A percentile compares a stretch with the other conserved stretches of the same genome.
These are phyloP conservation scores for Hericium rajendrae DNA, from an alignment of 768 basidiomycete species.

Conservation along the genomic window DNA sequence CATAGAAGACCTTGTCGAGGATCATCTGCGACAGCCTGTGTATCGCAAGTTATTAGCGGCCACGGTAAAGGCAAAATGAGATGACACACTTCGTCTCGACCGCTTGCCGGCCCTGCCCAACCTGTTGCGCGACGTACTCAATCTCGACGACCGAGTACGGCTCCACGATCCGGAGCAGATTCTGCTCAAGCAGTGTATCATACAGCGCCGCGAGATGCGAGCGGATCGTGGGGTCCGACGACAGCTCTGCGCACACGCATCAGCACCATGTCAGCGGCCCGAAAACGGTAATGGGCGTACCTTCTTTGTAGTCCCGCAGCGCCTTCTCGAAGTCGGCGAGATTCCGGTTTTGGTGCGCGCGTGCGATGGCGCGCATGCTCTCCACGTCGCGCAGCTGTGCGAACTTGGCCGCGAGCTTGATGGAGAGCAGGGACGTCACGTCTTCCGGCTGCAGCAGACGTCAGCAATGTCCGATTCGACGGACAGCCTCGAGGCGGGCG, in stretches of 20 bases:
- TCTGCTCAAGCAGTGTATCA: conserved; percentile 94
- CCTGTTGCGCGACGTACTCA: conserved; percentile 75
- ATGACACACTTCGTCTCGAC: conserved; percentile 81
- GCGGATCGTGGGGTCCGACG: conserved; percentile 91
- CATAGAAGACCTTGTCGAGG: conserved; percentile 86
- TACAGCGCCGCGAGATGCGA: conserved; percentile 91
- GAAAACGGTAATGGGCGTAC: conserved; percentile 24
- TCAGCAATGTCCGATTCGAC: background rate
- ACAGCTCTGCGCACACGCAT: conserved; percentile 53
- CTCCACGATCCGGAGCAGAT: conserved; percentile 89
- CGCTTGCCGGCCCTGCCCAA: conserved; percentile 77
- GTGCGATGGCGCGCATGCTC: conserved; percentile 91
- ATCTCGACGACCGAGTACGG: conserved; percentile 92
- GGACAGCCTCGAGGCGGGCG: conserved; percentile 14
- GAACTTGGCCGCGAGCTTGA: conserved; percentile 85
- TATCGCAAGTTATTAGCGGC: background rate
- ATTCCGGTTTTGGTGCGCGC: conserved; percentile 87
- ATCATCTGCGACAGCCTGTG: conserved; percentile 94
- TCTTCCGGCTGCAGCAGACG: conserved; percentile 71
- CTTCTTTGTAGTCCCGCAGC: conserved; percentile 76
- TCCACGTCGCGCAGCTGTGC: conserved; percentile 84
- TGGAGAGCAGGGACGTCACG: conserved; percentile 73
- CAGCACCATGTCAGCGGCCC: background rate
- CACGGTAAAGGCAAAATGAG: background rate
- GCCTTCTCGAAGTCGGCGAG: conserved; percentile 85